Base-by-base conservation (phyloP, 805 yeast genomes). In the Starmerella asiatica region DNA sequence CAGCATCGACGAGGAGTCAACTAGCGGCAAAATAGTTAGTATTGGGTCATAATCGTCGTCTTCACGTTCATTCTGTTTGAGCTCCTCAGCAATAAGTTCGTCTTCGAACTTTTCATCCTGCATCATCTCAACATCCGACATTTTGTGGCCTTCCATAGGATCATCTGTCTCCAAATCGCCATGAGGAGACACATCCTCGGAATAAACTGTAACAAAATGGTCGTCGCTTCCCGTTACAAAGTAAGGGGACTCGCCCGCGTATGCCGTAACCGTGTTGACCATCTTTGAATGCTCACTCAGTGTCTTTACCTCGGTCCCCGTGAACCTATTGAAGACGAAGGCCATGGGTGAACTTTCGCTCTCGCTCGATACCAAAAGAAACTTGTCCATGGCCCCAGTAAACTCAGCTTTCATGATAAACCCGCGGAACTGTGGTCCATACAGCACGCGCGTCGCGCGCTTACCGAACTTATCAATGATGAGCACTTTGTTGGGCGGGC, bases 151-250 rank as follows among this genome's bases (percentile, higher is more conserved):
- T n/a, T n/a, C n/a, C n/a, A n/a, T n/a, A n/a, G n/a, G n/a, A n/a
- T n/a, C n/a, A n/a, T n/a, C n/a, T n/a, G n/a, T n/a, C n/a, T n/a
- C n/a, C n/a, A n/a, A n/a, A n/a, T n/a, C n/a, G n/a, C n/a, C n/a
- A n/a, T n/a, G n/a, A n/a, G n/a, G n/a, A n/a, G n/a, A n/a, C n/a
- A n/a, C 26, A 23, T 7, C 7, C 11, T 23, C 26, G 11, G 11
- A 23, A 23, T 23, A 23, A 23, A 23, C 26, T 11, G 26, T 23
- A 11, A 23, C 26, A 11, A 7, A 23, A 23, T 23, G 7, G 11
- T 86, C 95, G 57, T 85, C 95, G 14, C 93, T 83, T 5, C 84
- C 91, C 72, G 86, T 76, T 58, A 76, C 60, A 11, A 61, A 58
- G 29, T 59, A 49, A 1, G 46, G 51, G 1, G 73, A 69, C 48